A percentile compares a stretch with the other conserved stretches of the same genome.
Evolutionary conservation across 1,284 basidiomycete species (phyloP).

Genomic region (Earliella scabrosa): DNA sequence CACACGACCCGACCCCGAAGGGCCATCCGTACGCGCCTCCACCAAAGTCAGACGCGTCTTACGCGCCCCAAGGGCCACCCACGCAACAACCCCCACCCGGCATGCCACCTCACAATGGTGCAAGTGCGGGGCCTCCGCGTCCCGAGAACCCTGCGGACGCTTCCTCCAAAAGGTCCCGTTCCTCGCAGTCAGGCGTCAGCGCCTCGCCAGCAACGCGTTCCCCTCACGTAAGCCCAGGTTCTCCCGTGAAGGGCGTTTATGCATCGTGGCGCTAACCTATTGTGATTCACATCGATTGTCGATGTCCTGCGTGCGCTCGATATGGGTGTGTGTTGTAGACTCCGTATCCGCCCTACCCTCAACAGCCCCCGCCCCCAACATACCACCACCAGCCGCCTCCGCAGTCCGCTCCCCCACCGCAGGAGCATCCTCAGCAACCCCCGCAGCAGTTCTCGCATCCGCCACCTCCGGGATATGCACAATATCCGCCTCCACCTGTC

Average conservation of each 20-base stretch:
- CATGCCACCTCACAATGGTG: conserved; percentile 17
- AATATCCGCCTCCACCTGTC: conserved; percentile 31
- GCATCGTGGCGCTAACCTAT: conserved; percentile 28
- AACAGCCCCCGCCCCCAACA: conserved; percentile 32
- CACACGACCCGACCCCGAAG: conserved; percentile 27
- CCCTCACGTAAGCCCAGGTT: conserved; percentile 41
- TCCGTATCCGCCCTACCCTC: conserved; percentile 33
- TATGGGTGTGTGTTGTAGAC: conserved; percentile 25
- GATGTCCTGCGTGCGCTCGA: conserved; percentile 20
- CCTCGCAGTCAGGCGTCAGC: conserved; percentile 34
- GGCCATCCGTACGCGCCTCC: conserved; percentile 20
- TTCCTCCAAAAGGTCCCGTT: conserved; percentile 33
- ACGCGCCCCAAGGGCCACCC: conserved; percentile 14
- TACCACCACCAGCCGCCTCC: conserved; percentile 29
- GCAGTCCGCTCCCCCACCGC: conserved; percentile 27
- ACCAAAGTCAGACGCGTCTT: conserved; percentile 24
- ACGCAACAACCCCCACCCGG: conserved; percentile 15
- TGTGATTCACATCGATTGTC: conserved; percentile 26
- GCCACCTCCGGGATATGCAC: conserved; percentile 24
- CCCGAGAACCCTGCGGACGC: conserved; percentile 27
- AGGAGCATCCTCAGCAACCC: conserved; percentile 32
- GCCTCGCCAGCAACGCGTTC: conserved; percentile 40
- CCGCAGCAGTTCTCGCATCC: conserved; percentile 27
- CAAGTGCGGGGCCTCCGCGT: conserved; percentile 20
- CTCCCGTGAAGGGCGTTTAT: conserved; percentile 29